Base-by-base conservation (phyloP, 1,284 basidiomycete genomes). In the Irpex lacteus region DNA sequence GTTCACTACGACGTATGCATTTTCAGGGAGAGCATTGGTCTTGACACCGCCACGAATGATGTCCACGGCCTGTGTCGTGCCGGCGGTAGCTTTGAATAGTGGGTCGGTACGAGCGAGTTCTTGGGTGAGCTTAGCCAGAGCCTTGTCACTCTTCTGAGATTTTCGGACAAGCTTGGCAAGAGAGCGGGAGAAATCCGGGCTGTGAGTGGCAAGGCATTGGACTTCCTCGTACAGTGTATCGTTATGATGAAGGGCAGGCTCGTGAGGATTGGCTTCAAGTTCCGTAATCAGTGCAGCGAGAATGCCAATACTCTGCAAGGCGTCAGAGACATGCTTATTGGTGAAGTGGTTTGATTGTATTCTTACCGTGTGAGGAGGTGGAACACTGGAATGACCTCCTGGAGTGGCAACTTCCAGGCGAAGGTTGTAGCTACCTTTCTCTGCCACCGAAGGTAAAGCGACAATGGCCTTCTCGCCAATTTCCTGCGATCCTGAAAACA, bases 21-120 rank as follows among this genome's bases (percentile, higher is more conserved):
- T 77, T 70, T 88, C 87, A 0, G 86, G 86, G 7, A 88, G 78
- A 4, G 85, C 74, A 66, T 76, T 76, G 57, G 81, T 78, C 76
- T 92, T 92, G 56, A 91, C 85, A 18, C 90, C 90, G 2, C 89
- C 90, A 15, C 78, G 74, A 52, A 91, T 81, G 36, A 92, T 74
- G 70, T 90, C 89, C 50, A 87, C 80, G 1, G 91, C 90, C 70
- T 91, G 89, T 0, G 90, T 91, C 2, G 89, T 93, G 40, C 83
- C 81, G 9, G 88, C 77, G 21, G 85, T 71, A 0, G 73, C 72
- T 21, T 71, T 72, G 65, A 76, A 71, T n/a, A 62, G 61, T 0
- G 68, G 66, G 62, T 79, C 68, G 4, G 65, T 66, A 21, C 62
- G 60, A 32, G 75, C 71, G 0, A 85, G 70, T 38, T 76, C 67